phyloP scores from a whole-genome alignment of 768 basidiomycete genomes.

The Crepidotus variabilis region DNA sequence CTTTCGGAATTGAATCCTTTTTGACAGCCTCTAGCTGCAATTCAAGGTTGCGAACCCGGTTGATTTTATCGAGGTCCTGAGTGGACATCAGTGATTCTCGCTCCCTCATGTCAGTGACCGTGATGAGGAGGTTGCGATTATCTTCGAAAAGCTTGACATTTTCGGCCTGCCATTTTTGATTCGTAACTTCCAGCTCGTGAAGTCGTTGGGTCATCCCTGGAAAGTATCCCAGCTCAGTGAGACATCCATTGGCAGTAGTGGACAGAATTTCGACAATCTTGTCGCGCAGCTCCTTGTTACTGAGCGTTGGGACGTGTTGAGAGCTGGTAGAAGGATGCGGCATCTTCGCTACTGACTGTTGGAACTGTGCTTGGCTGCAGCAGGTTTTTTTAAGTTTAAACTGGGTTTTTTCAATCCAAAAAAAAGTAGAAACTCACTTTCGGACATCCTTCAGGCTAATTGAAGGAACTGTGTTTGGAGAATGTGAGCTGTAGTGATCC shows the following conservation, averaged over 20 bases:
- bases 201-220: conserved; percentile 37
- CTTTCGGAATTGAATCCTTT: background rate
- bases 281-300: conserved; percentile 16
- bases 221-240: conserved; percentile 44
- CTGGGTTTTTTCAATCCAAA: background rate
- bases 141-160: conserved; percentile 37
- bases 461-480: background rate
- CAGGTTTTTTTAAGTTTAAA: background rate
- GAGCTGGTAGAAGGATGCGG: background rate
- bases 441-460: background rate
- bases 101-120: conserved; percentile 18
- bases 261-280: conserved; percentile 42
- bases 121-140: conserved; percentile 27
- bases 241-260: conserved; percentile 40
- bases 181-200: conserved; percentile 28
- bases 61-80: conserved; percentile 16
- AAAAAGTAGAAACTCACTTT: background rate
- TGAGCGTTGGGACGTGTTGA: background rate
- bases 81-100: conserved; percentile 12
- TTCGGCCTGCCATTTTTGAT: conserved; percentile 29
- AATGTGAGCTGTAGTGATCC: background rate
- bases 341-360: background rate
- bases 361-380: background rate
- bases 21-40: background rate
- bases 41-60: conserved; percentile 19